A percentile compares a stretch with the other conserved stretches of the same genome.
Evolutionary conservation across 225 moss, liverwort and hornwort genomes (phyloP).

Genomic region (Straminergon stramineum): DNA sequence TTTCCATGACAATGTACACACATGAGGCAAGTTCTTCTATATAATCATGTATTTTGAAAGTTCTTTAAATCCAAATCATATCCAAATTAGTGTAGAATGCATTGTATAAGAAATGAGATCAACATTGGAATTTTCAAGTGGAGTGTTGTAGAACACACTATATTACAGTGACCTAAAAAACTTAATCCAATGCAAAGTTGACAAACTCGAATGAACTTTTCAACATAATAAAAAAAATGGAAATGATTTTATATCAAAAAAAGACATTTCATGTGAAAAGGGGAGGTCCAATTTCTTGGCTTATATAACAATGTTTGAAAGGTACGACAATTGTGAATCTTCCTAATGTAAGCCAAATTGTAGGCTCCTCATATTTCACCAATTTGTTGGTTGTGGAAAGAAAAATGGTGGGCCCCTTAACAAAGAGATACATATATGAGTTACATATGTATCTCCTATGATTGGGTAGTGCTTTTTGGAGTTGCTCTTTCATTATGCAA

Average conservation of each 20-base stretch:
- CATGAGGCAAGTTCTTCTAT: neutral
- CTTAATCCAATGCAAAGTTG: rapidly evolving
- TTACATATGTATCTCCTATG: no score
- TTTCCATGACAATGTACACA: neutral
- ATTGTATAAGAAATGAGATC: rapidly evolving
- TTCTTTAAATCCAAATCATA: neutral
- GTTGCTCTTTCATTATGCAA: rapidly evolving
- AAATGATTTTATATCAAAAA: neutral
- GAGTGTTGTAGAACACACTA: rapidly evolving
- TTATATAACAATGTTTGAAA: neutral
- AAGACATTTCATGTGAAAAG: rapidly evolving
- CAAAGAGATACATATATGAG: rapidly evolving
- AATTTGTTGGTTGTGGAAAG: rapidly evolving
- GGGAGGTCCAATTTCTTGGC: neutral
- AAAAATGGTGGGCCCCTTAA: rapidly evolving
- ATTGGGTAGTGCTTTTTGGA: rapidly evolving
- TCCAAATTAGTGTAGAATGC: no score
- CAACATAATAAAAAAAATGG: neutral
- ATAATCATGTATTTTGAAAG: neutral
- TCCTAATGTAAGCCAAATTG: neutral
- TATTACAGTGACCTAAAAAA: rapidly evolving
- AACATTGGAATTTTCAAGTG: rapidly evolving
- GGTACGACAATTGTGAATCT: no score
- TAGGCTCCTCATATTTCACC: rapidly evolving
- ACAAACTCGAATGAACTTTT: neutral